Evolutionary conservation across 75 land plant species (phyloP).

Genomic region (Isoetes taiwanensis): DNA sequence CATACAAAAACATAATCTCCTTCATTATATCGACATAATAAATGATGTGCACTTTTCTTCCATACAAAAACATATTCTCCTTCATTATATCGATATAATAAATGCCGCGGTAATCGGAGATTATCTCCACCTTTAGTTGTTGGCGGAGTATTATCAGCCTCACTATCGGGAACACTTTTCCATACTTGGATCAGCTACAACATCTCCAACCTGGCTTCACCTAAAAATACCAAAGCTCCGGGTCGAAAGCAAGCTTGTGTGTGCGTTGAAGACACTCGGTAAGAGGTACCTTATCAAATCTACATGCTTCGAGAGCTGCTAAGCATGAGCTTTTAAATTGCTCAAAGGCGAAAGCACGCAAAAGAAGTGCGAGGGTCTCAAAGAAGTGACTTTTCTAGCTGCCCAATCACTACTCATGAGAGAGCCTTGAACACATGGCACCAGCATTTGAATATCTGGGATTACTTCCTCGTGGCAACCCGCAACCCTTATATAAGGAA

Average conservation of each 20-base stretch:
- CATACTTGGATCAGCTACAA: slow-evolving; percentile 72
- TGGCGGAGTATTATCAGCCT: slow-evolving; percentile 18
- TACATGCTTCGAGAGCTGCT: slow-evolving; percentile 49
- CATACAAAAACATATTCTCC: no score
- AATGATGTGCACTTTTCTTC: no score
- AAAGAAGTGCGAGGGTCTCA: slow-evolving; percentile 34
- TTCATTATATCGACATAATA: no score
- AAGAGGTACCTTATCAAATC: slow-evolving; percentile 98
- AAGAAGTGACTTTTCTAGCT: slow-evolving; percentile 77
- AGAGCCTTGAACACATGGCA: slow-evolving; percentile 56
- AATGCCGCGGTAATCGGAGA: no score
- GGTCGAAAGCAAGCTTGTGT: no score
- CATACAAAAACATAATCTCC: no score
- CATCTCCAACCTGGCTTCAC: slow-evolving; percentile 93
- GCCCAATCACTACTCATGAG: slow-evolving; percentile 71
- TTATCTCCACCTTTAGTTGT: slow-evolving; percentile 26
- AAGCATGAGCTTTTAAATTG: slow-evolving; percentile 36
- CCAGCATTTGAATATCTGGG: no score
- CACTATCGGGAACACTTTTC: slow-evolving; percentile 59
- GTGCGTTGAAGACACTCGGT: no score
- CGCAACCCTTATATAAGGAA: no score
- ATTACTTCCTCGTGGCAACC: slow-evolving; percentile 1
- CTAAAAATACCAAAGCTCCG: no score
- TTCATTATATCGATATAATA: no score
- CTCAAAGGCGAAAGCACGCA: slow-evolving; percentile 27